Base-by-base conservation (phyloP, 2,329 filamentous ascomycete species). In the Neopestalotiopsis sp. region DNA sequence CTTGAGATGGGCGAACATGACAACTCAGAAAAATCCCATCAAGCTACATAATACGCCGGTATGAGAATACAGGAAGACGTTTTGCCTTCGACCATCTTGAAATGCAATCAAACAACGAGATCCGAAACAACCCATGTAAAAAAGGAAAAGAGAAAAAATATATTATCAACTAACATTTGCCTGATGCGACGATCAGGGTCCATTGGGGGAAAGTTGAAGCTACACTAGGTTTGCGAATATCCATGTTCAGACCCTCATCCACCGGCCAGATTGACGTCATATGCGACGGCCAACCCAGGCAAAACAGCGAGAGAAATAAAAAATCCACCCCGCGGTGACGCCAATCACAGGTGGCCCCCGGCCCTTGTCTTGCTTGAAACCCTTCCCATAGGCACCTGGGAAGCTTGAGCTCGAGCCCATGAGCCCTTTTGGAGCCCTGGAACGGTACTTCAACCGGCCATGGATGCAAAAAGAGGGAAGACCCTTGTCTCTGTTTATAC, bases 401-500 rank as follows among this genome's bases (percentile, higher is more conserved):
- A 12, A 34, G 24, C 24, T 61, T 61, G 42, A 49, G 42, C 42
- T 49, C n/a, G 42, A 49, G 42, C 42, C 42, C n/a, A 5, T 49
- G 14, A n/a, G 42, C 42, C 7, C 42, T 49, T 49, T 49, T 49
- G 42, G 14, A 61, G 58, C 58, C 4, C 58, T 28, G 24, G 24
- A 28, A 28, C 24, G 24, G 24, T 28, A 28, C 24, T 28, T 28
- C 24, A 28, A 28, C 24, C 24, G 17, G 58, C 30, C 58, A 32
- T n/a, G 28, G 32, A 28, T 61, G 58, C 42, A 7, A 4, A 49
- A 49, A 49, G 42, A 61, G 58, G 32, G 24, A 61, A 12, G 58
- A 58, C 58, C 58, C 58, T 61, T 61, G 58, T 61, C 58, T 32
- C 2, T 61, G 24, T n/a, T 38, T 61, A 32, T 32, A 38, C 58